Evolutionary conservation across 2,329 filamentous ascomycete genomes (phyloP).

Genomic region (Cytospora leucostoma): DNA sequence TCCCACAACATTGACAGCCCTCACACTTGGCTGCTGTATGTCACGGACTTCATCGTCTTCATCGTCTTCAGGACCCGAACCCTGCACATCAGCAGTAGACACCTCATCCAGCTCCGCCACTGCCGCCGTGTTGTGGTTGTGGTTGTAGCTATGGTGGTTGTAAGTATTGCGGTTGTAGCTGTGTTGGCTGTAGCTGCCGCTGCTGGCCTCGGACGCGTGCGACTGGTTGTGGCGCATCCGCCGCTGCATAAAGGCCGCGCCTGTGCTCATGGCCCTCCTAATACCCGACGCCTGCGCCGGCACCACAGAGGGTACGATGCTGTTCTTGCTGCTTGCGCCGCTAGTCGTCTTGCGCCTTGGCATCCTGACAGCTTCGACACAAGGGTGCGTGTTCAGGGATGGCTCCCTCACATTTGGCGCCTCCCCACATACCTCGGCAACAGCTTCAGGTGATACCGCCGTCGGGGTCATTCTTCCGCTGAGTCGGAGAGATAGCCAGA

Average conservation of each 20-base stretch:
- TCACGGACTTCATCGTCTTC: background rate
- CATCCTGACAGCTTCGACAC: slow-evolving; percentile 10
- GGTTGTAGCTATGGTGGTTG: background rate
- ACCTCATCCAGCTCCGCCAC: background rate
- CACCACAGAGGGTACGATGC: background rate
- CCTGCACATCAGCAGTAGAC: background rate
- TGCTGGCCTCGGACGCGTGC: background rate
- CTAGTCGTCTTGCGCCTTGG: slow-evolving; percentile 28
- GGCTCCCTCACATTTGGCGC: slow-evolving; percentile 35
- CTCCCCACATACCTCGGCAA: background rate
- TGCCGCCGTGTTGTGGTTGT: background rate
- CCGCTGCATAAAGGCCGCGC: slow-evolving; percentile 49
- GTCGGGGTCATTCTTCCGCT: slow-evolving; percentile 32
- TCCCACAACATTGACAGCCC: background rate
- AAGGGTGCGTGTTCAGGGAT: slow-evolving; percentile 4
- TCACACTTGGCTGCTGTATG: background rate
- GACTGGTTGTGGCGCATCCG: slow-evolving; percentile 33
- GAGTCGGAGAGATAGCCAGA: slow-evolving; percentile 53
- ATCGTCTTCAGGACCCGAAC: background rate
- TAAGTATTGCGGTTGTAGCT: background rate
- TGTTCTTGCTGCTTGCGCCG: background rate
- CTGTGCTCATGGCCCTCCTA: slow-evolving; percentile 48
- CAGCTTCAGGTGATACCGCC: slow-evolving; percentile 40
- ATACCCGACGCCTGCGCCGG: slow-evolving; percentile 24
- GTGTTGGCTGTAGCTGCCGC: background rate